Evolutionary conservation across 495 filamentous ascomycete genomes (phyloP).

Genomic region (Amorphotheca resinae): DNA sequence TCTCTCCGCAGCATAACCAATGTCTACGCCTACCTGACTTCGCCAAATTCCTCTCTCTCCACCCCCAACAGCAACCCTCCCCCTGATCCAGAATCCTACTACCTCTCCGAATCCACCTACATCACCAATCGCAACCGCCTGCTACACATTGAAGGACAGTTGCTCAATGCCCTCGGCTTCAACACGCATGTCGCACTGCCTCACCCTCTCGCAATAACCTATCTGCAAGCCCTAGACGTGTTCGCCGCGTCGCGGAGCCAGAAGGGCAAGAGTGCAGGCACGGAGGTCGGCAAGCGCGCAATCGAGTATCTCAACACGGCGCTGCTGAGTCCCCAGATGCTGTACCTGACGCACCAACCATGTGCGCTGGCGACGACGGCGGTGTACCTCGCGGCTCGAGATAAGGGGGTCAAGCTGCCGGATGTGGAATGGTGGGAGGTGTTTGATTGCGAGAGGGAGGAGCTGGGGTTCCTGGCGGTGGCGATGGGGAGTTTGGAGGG

Average conservation of each 20-base stretch:
- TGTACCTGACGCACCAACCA: constrained; percentile 90
- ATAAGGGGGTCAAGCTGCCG: constrained; percentile 63
- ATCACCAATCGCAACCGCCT: constrained; percentile 46
- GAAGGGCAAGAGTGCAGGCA: constrained; percentile 16
- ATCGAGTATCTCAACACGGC: constrained; percentile 68
- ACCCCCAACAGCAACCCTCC: constrained; percentile 16
- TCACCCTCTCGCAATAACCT: constrained; percentile 81
- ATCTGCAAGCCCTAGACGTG: constrained; percentile 77
- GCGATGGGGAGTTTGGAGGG: constrained; percentile 70
- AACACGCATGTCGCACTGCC: constrained; percentile 74
- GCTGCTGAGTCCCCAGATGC: constrained; percentile 72
- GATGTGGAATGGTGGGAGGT: constrained; percentile 91
- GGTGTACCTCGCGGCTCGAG: constrained; percentile 78
- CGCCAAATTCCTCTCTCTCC: constrained; percentile 46
- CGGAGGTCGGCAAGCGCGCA: constrained; percentile 44
- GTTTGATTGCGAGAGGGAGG: constrained; percentile 94
- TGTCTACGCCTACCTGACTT: constrained; percentile 72
- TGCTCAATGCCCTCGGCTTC: constrained; percentile 67
- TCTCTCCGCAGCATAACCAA: constrained; percentile 70
- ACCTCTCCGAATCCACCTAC: constrained; percentile 63
- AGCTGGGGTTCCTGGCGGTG: constrained; percentile 86
- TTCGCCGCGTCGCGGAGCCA: constrained; percentile 15
- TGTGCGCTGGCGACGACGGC: constrained; percentile 73
- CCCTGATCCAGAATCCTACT: constrained; percentile 46
- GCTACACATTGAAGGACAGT: constrained; percentile 56